Evolutionary conservation across 2,329 filamentous ascomycete genomes (phyloP).

Genomic region (Colletotrichum neosansevieriae): DNA sequence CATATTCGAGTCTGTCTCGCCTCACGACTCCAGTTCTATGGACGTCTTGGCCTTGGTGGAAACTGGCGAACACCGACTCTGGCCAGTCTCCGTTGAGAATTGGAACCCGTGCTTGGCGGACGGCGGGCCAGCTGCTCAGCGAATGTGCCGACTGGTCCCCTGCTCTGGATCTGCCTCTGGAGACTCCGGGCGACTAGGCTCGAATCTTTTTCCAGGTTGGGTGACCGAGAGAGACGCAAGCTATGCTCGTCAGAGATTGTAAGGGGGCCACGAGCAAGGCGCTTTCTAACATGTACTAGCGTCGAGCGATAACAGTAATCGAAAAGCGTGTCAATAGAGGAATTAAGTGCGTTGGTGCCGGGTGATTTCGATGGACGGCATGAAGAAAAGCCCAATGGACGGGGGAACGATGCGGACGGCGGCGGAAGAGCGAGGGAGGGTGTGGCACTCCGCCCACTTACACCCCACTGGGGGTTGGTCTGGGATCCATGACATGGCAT

Average conservation of each 20-base stretch:
- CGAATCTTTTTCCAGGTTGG: slow-evolving; percentile 29
- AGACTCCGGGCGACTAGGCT: slow-evolving; percentile 8
- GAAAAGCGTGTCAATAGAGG: neutral
- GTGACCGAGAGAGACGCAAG: slow-evolving; percentile 12
- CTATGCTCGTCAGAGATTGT: slow-evolving; percentile 22
- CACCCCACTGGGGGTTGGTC: slow-evolving; percentile 32
- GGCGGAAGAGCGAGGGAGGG: slow-evolving; percentile 18
- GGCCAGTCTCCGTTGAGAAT: slow-evolving; percentile 35
- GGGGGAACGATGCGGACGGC: slow-evolving; percentile 14
- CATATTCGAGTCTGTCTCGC: slow-evolving; percentile 16
- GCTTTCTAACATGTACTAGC: slow-evolving; percentile 1
- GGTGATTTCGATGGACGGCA: neutral
- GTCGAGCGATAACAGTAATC: slow-evolving; percentile 24
- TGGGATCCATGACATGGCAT: slow-evolving; percentile 25
- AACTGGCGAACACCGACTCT: slow-evolving; percentile 31
- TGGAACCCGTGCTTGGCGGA: slow-evolving; percentile 32
- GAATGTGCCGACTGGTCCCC: slow-evolving; percentile 20
- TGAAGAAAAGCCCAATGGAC: slow-evolving; percentile 9
- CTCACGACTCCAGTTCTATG: slow-evolving; percentile 21
- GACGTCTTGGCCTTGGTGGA: slow-evolving; percentile 19
- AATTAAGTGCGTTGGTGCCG: slow-evolving; percentile 11
- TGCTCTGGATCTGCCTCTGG: slow-evolving; percentile 3
- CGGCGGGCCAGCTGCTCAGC: slow-evolving; percentile 35
- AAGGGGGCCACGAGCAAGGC: neutral
- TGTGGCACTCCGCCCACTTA: slow-evolving; percentile 37